Evolutionary conservation across 2,329 filamentous ascomycete genomes (phyloP).

Genomic region (Apiospora aurea): DNA sequence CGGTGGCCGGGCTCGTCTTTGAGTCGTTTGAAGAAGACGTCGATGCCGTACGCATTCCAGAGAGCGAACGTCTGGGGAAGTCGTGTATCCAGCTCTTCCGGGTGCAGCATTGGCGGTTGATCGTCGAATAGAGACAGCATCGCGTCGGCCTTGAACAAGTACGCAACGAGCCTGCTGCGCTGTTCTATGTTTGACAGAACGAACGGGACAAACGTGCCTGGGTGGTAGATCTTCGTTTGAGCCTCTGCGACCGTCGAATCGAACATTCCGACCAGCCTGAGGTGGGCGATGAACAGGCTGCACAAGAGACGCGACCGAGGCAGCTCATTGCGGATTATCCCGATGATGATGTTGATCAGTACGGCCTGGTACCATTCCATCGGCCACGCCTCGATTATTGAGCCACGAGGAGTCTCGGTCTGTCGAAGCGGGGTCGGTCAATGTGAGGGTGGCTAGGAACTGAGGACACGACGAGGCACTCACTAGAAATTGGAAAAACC

Average conservation of each 20-base stretch:
- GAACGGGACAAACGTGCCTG: constrained; percentile 23
- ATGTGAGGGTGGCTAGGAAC: no score
- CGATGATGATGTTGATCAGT: constrained; percentile 22
- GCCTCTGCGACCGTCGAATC: not conserved
- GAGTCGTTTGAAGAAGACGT: not conserved
- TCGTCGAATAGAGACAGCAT: constrained; percentile 6
- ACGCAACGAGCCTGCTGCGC: constrained; percentile 15
- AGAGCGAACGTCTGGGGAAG: constrained; percentile 20
- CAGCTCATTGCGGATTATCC: not conserved
- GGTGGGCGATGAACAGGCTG: constrained; percentile 23
- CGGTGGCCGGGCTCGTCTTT: not conserved
- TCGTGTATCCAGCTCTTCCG: constrained; percentile 23
- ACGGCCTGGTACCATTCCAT: constrained; percentile 15
- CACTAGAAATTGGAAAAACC: constrained; percentile 16
- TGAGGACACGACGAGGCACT: not conserved
- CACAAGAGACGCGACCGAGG: not conserved
- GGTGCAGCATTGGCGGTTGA: constrained; percentile 10
- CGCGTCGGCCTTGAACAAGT: constrained; percentile 24
- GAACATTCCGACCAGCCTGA: constrained; percentile 23
- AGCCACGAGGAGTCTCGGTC: not conserved
- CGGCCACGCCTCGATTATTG: constrained; percentile 16
- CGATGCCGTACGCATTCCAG: constrained; percentile 20
- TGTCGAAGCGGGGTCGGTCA: not conserved
- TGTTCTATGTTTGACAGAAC: not conserved
- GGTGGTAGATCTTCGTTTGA: constrained; percentile 10